A percentile compares a stretch with the other conserved stretches of the same genome.
phyloP scores from a whole-genome alignment of 495 filamentous ascomycete species.

The Niebla homalea region DNA sequence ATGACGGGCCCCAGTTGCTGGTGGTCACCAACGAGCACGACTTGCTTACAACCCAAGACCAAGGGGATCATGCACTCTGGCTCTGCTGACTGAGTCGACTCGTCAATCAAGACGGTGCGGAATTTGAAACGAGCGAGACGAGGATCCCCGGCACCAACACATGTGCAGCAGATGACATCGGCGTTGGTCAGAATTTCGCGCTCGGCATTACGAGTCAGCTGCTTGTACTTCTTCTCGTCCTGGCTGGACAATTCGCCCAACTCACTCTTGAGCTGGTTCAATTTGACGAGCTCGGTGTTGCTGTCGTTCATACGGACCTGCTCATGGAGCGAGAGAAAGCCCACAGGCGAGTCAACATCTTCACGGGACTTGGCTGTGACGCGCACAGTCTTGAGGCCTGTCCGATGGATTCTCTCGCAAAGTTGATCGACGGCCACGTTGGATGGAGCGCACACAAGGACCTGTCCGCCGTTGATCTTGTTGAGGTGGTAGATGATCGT shows the following conservation, averaged over 20 bases:
- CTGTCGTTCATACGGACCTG: conserved; percentile 96
- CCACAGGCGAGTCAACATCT: conserved; percentile 93
- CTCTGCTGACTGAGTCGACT: conserved; percentile 97
- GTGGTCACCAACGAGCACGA: conserved; percentile 95
- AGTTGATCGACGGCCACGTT: conserved; percentile 99
- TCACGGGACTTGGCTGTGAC: conserved; percentile 96
- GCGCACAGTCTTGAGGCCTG: conserved; percentile 92
- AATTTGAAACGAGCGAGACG: conserved; percentile 94
- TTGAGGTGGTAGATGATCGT: conserved; percentile 97
- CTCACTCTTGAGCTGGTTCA: conserved; percentile 82
- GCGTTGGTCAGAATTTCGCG: conserved; percentile 91
- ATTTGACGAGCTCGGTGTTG: conserved; percentile 82
- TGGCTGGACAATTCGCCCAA: conserved; percentile 86
- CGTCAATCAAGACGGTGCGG: conserved; percentile 93
- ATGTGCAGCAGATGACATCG: conserved; percentile 98
- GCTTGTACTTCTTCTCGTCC: conserved; percentile 97
- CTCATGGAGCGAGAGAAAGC: conserved; percentile 87
- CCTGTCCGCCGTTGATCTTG: conserved; percentile 88
- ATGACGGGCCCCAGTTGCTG: conserved; percentile 97
- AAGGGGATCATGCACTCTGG: conserved; percentile 99
- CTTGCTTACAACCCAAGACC: conserved; percentile 95
- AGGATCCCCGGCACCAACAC: conserved; percentile 93
- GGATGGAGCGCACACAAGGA: conserved; percentile 92
- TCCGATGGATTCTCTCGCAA: conserved; percentile 91
- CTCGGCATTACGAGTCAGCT: conserved; percentile 83